Conservation (phyloP, 306 rosid genomes). For the Amphicarpaea edgeworthii region DNA sequence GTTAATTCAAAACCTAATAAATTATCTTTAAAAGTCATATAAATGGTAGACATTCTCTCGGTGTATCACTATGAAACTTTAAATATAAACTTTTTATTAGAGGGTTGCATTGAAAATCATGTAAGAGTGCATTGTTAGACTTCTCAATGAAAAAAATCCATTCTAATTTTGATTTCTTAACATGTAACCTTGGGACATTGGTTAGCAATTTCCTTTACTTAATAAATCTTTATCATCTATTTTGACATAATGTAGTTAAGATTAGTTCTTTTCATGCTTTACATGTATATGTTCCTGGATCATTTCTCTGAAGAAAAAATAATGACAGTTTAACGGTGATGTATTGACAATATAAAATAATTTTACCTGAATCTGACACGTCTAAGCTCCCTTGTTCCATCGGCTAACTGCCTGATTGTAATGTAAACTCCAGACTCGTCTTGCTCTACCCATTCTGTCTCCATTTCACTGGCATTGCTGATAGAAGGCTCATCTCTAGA, state of each 20-base stretch:
- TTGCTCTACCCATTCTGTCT: constrained; percentile 92
- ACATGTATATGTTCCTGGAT: neutral
- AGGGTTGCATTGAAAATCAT: too few relatives aligned
- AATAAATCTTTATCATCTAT: neutral
- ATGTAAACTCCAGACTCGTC: constrained; percentile 95
- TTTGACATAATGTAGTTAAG: neutral
- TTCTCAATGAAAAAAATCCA: too few relatives aligned
- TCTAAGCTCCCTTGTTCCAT: constrained; percentile 85
- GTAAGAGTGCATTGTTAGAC: too few relatives aligned
- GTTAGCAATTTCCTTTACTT: neutral
- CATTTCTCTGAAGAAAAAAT: neutral
- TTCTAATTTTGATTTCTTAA: too few relatives aligned
- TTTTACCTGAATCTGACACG: constrained; percentile 97
- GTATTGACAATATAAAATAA: too few relatives aligned
- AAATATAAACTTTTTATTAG: too few relatives aligned
- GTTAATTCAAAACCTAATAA: constrained; percentile 24
- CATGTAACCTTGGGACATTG: too few relatives aligned
- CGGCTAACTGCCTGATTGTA: constrained; percentile 81
- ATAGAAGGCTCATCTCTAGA: constrained; percentile 89
- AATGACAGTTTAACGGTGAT: too few relatives aligned
- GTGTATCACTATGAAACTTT: too few relatives aligned
- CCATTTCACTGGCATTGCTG: constrained; percentile 92
- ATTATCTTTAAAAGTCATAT: too few relatives aligned
- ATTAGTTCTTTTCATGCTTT: neutral
- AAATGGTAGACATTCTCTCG: too few relatives aligned